Percentiles rank a stretch among this genome's conserved stretches.
These are phyloP conservation scores for Aspergillus olivimuriae DNA, from an alignment of 495 filamentous ascomycete genomes.

Conservation along the genomic window DNA sequence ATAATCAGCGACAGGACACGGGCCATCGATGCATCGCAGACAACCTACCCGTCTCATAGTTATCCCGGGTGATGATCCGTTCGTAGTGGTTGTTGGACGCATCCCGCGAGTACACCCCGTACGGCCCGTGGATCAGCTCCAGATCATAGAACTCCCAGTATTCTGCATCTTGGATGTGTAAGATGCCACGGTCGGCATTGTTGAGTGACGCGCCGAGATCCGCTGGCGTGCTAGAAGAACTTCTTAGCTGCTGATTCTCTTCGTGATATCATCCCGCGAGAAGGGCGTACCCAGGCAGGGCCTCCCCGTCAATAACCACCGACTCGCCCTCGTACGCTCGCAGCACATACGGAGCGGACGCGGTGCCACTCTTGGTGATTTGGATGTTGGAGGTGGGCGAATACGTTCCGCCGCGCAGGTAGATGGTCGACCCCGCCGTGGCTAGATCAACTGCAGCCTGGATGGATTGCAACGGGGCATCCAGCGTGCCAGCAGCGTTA, in stretches of 20 bases:
- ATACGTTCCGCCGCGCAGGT: conserved; percentile 14
- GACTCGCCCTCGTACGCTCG: conserved; percentile 9
- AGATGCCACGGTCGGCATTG: conserved; percentile 12
- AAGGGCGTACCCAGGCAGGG: conserved; percentile 8
- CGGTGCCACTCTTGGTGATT: conserved; percentile 13
- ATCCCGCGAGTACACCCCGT: conserved; percentile 13
- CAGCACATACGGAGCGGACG: conserved; percentile 8
- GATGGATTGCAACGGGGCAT: conserved; percentile 11
- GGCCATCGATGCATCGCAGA: too few relatives aligned
- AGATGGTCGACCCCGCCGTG: conserved; percentile 10
- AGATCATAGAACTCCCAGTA: conserved; percentile 18
- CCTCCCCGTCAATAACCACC: conserved; percentile 15
- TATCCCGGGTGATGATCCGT: conserved; percentile 10
- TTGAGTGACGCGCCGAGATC: conserved; percentile 9
- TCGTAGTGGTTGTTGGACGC: conserved; percentile 18
- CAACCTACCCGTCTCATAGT: conserved; percentile 14
- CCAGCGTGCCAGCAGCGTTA: conserved; percentile 7
- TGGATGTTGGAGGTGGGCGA: conserved; percentile 14
- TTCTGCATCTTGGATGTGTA: conserved; percentile 13
- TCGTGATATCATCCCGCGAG: too few relatives aligned
- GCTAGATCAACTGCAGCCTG: conserved; percentile 13
- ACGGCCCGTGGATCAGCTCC: conserved; percentile 15
- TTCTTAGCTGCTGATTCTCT: too few relatives aligned
- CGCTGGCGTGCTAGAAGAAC: conserved; percentile 8
- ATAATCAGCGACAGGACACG: background rate